phyloP scores from a whole-genome alignment of 257 asterid genomes.

The Agastache rugosa region DNA sequence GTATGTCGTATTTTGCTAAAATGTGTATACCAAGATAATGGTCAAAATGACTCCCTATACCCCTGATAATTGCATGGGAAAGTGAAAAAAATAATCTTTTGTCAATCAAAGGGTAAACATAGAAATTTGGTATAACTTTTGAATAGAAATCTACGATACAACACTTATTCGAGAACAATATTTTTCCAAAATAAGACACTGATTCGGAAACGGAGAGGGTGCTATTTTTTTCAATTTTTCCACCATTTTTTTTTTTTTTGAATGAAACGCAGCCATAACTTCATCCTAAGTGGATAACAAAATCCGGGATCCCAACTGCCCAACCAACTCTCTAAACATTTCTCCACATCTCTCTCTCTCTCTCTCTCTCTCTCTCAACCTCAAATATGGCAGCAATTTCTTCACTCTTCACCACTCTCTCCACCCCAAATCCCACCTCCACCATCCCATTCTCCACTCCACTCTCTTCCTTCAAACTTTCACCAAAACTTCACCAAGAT shows the following conservation, averaged over 20 bases:
- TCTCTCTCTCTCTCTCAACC: neutral
- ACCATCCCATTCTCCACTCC: slow-evolving; percentile 39
- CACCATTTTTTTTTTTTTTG: neutral
- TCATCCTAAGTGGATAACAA: slow-evolving; percentile 41
- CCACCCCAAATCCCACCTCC: slow-evolving; percentile 44
- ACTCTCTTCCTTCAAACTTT: slow-evolving; percentile 27
- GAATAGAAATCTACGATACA: too few relatives aligned
- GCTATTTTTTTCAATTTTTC: too few relatives aligned
- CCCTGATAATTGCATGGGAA: too few relatives aligned
- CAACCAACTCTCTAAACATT: slow-evolving; percentile 4
- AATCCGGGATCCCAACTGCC: slow-evolving; percentile 12
- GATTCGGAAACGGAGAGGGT: too few relatives aligned
- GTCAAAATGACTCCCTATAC: too few relatives aligned
- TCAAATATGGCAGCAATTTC: slow-evolving; percentile 55
- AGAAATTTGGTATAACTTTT: too few relatives aligned
- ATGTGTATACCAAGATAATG: too few relatives aligned
- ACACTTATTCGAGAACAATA: too few relatives aligned
- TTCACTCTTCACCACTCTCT: slow-evolving; percentile 40
- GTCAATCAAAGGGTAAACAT: too few relatives aligned
- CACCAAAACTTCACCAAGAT: slow-evolving; percentile 40
- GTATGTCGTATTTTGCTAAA: too few relatives aligned
- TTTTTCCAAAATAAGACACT: too few relatives aligned
- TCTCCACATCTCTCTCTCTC: slow-evolving; percentile 13
- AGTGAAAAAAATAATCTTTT: too few relatives aligned
- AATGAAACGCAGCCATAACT: slow-evolving; percentile 26